Conservation (phyloP, 495 filamentous ascomycete species). For the Zalerion maritima region DNA sequence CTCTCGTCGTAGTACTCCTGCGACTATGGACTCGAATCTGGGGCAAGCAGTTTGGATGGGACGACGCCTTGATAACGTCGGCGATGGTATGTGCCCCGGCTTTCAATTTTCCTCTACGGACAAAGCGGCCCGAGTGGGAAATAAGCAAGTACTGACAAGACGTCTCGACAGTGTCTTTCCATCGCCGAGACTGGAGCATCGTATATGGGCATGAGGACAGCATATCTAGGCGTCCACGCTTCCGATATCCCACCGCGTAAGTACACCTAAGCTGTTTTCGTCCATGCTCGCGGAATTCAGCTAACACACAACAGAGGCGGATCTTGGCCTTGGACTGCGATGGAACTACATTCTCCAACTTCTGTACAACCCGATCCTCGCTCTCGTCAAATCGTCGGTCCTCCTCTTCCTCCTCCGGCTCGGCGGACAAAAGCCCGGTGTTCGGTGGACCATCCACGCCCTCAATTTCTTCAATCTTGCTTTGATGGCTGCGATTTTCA, state of each 20-base stretch:
- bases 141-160: conserved; percentile 21
- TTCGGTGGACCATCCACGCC: conserved; percentile 21
- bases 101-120: conserved; percentile 10
- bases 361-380: conserved; percentile 37
- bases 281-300: too few relatives aligned
- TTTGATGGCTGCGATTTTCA: conserved; percentile 30
- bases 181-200: conserved; percentile 26
- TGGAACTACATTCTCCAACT: conserved; percentile 30
- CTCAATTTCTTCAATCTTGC: conserved; percentile 26
- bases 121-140: conserved; percentile 12
- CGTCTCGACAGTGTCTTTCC: conserved; percentile 19
- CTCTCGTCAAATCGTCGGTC: conserved; percentile 36
- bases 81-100: neutral
- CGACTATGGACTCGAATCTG: conserved; percentile 27
- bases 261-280: too few relatives aligned
- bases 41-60: conserved; percentile 20
- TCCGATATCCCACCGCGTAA: conserved; percentile 29
- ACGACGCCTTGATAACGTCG: conserved; percentile 17
- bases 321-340: conserved; percentile 3
- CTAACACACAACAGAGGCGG: too few relatives aligned
- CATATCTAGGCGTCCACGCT: conserved; percentile 33
- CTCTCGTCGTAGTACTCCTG: conserved; percentile 26
- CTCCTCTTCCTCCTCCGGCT: conserved; percentile 37
- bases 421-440: conserved; percentile 8
- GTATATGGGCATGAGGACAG: conserved; percentile 36